These are phyloP conservation scores for Tylopilus sp. DNA, from an alignment of 1,284 basidiomycete species.

Conservation along the genomic window DNA sequence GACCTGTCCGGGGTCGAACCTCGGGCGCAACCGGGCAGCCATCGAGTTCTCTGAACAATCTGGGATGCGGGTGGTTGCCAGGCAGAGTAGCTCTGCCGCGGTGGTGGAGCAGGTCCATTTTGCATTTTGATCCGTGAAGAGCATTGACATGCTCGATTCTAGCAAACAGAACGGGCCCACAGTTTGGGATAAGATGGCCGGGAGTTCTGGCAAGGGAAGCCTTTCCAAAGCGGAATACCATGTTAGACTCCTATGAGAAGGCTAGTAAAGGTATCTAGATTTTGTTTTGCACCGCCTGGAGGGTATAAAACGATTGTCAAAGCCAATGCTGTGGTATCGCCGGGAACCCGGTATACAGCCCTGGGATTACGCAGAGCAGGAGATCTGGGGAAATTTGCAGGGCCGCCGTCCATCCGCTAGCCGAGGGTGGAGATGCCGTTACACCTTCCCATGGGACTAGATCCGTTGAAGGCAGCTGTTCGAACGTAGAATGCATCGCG, in stretches of 20 bases:
- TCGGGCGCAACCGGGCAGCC: constrained; percentile 10
- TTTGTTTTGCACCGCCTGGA: constrained; percentile 10
- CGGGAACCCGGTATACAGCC: constrained; percentile 4
- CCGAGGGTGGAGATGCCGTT: constrained; percentile 7
- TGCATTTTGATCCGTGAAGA: neutral
- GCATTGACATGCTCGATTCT: neutral
- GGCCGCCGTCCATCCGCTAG: neutral
- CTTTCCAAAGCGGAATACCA: constrained; percentile 19
- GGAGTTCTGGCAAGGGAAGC: constrained; percentile 15
- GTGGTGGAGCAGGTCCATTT: neutral
- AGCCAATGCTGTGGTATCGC: neutral
- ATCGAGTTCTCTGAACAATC: constrained; percentile 16
- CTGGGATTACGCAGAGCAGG: no score
- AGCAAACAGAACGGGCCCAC: neutral
- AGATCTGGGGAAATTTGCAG: constrained; percentile 3
- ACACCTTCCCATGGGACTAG: constrained; percentile 9
- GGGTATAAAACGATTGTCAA: neutral
- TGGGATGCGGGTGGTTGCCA: constrained; percentile 6
- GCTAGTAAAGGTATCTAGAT: neutral
- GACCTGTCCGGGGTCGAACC: constrained; percentile 17
- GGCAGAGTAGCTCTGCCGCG: constrained; percentile 2
- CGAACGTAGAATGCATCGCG: no score
- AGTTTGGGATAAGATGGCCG: neutral
- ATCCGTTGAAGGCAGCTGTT: neutral
- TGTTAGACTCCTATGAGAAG: neutral